Percentiles rank a stretch among this genome's conserved stretches.
phyloP scores from a whole-genome alignment of 2,329 filamentous ascomycete genomes.

The Alternaria gansuensis region DNA sequence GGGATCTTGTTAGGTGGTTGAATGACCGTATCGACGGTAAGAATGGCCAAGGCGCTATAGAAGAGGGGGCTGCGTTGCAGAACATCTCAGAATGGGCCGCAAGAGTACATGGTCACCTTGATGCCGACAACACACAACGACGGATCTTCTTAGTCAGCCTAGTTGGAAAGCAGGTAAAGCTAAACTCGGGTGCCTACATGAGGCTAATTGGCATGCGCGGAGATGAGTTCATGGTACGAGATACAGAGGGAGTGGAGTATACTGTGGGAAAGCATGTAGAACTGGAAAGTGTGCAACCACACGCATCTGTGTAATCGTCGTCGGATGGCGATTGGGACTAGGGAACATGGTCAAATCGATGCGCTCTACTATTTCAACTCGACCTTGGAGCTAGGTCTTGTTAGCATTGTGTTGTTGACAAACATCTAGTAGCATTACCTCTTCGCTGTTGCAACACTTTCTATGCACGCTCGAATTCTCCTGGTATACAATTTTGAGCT shows the following conservation, averaged over 20 bases:
- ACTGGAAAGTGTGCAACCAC: too few species aligned
- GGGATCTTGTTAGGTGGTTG: not conserved
- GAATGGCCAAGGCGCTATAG: not conserved
- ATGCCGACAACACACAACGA: constrained; percentile 1
- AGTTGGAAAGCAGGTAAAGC: constrained; percentile 7
- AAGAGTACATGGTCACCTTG: constrained; percentile 2
- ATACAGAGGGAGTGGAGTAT: not conserved
- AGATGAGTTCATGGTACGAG: not conserved
- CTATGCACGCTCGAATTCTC: constrained; percentile 2
- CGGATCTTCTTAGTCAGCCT: constrained; percentile 2
- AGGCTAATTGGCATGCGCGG: constrained; percentile 1
- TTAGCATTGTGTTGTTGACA: constrained; percentile 5
- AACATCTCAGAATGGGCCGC: constrained; percentile 1
- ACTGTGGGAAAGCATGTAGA: constrained; percentile 2
- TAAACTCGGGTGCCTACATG: not conserved
- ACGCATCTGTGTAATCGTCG: not conserved
- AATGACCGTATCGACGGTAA: not conserved
- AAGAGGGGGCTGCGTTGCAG: constrained; percentile 1
- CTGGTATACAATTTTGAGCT: not conserved
- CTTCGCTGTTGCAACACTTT: not conserved
- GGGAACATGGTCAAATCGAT: not conserved
- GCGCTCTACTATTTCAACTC: constrained; percentile 3
- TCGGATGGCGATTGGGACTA: not conserved
- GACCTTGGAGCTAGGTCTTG: constrained; percentile 4
- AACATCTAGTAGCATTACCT: constrained; percentile 1